Percentiles rank a stretch among this genome's conserved stretches.
Conservation (phyloP, 768 basidiomycete species). For the Amanita phalloides region DNA sequence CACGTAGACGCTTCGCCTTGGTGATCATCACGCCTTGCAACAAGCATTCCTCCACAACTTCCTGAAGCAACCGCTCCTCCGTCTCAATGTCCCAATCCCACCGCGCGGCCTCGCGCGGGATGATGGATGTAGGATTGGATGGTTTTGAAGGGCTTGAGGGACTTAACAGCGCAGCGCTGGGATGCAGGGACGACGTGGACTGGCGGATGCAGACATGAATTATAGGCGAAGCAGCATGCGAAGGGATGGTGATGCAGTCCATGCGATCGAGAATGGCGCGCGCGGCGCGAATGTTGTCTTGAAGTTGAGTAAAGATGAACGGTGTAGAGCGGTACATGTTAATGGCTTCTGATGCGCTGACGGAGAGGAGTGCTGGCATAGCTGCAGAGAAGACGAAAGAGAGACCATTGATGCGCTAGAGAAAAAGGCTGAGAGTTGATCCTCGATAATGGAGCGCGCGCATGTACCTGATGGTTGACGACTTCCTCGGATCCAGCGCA, state of each 20-base stretch:
- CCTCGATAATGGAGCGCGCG: not conserved
- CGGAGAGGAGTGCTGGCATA: constrained; percentile 82
- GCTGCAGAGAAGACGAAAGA: constrained; percentile 96
- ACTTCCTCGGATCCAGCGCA: constrained; percentile 82
- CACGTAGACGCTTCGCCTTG: constrained; percentile 67
- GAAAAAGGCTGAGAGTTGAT: too few relatives aligned
- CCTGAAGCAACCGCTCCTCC: constrained; percentile 81
- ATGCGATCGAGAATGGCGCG: constrained; percentile 76
- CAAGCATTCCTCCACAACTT: constrained; percentile 83
- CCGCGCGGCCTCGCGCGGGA: constrained; percentile 29
- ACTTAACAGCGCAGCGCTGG: constrained; percentile 11
- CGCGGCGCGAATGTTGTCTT: constrained; percentile 71
- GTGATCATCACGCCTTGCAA: constrained; percentile 80
- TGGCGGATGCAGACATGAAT: constrained; percentile 69
- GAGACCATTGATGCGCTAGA: constrained; percentile 87
- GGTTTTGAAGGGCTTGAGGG: constrained; percentile 14
- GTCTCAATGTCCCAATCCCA: constrained; percentile 48
- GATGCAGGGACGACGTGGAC: constrained; percentile 14
- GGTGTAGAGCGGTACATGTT: constrained; percentile 68
- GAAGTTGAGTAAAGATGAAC: constrained; percentile 62
- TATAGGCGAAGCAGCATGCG: constrained; percentile 77
- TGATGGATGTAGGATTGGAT: constrained; percentile 37
- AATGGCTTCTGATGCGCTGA: constrained; percentile 81
- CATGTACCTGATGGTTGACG: constrained; percentile 78
- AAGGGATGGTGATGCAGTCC: constrained; percentile 74